These are phyloP conservation scores for Beverwykella pulmonaria DNA, from an alignment of 495 filamentous ascomycete species.

Conservation along the genomic window DNA sequence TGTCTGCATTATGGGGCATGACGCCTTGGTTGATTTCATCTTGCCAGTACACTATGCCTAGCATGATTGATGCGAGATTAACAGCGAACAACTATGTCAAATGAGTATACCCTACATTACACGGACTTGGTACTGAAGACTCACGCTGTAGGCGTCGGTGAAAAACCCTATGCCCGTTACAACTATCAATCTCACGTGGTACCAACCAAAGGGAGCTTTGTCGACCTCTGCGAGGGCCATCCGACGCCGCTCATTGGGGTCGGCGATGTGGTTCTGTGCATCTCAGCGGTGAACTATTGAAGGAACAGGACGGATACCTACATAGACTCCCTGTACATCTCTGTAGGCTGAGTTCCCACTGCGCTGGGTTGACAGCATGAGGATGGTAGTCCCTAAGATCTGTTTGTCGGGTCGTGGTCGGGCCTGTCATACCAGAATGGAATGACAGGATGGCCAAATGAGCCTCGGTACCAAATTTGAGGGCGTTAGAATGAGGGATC, in stretches of 20 bases:
- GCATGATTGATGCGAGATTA: slow-evolving; percentile 60
- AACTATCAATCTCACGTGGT: slow-evolving; percentile 71
- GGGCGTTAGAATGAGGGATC: slow-evolving; percentile 1
- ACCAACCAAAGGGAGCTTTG: slow-evolving; percentile 77
- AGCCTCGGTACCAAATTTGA: background rate
- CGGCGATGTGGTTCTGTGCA: slow-evolving; percentile 56
- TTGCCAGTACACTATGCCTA: slow-evolving; percentile 74
- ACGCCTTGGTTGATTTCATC: slow-evolving; percentile 46
- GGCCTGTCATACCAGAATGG: slow-evolving; percentile 9
- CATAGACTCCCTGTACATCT: slow-evolving; percentile 37
- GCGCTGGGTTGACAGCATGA: slow-evolving; percentile 31
- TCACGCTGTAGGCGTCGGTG: slow-evolving; percentile 76
- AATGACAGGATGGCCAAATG: background rate
- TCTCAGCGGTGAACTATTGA: slow-evolving; percentile 30
- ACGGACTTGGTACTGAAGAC: background rate
- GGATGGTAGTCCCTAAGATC: background rate
- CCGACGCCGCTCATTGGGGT: slow-evolving; percentile 74
- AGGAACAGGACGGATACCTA: background rate
- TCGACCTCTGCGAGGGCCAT: slow-evolving; percentile 78
- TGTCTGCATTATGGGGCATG: slow-evolving; percentile 67
- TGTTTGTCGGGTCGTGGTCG: background rate
- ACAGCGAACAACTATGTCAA: slow-evolving; percentile 64
- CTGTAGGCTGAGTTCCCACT: slow-evolving; percentile 35
- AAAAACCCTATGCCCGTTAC: slow-evolving; percentile 85
- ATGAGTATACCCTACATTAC: background rate